Evolutionary conservation across 441 rosid genomes (phyloP).

Genomic region (Rhodomyrtus psidioides): DNA sequence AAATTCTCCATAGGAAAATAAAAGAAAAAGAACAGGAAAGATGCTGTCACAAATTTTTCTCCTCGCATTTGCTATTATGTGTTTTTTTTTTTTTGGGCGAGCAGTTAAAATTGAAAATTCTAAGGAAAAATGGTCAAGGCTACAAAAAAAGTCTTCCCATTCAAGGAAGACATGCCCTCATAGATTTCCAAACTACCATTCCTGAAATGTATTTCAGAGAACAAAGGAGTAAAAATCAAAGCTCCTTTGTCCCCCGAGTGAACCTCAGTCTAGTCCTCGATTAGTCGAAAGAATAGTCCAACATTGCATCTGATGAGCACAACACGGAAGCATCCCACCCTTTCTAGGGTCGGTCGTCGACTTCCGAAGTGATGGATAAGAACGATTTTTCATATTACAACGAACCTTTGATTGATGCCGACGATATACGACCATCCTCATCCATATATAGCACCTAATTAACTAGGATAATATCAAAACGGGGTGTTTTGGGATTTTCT

Average conservation of each 20-base stretch:
- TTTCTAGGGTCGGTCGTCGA: background rate
- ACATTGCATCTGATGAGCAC: background rate
- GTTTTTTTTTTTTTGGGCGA: background rate
- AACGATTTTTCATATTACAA: background rate
- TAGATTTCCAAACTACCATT: background rate
- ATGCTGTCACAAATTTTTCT: background rate
- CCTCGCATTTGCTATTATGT: background rate
- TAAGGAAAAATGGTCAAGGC: background rate
- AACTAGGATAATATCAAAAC: background rate
- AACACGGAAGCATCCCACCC: background rate
- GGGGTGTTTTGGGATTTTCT: background rate
- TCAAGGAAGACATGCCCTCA: background rate
- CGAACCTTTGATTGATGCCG: background rate
- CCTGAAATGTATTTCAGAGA: background rate
- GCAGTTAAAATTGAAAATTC: background rate
- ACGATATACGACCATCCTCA: background rate
- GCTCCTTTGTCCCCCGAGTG: background rate
- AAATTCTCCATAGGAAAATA: background rate
- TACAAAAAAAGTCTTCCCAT: background rate
- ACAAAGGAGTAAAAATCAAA: background rate
- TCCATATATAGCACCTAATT: background rate
- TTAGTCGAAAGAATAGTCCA: background rate
- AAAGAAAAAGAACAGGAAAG: background rate
- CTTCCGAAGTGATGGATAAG: background rate
- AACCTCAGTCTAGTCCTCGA: background rate